Conservation (phyloP, 1,284 basidiomycete genomes). For the Malassezia cuniculi region DNA sequence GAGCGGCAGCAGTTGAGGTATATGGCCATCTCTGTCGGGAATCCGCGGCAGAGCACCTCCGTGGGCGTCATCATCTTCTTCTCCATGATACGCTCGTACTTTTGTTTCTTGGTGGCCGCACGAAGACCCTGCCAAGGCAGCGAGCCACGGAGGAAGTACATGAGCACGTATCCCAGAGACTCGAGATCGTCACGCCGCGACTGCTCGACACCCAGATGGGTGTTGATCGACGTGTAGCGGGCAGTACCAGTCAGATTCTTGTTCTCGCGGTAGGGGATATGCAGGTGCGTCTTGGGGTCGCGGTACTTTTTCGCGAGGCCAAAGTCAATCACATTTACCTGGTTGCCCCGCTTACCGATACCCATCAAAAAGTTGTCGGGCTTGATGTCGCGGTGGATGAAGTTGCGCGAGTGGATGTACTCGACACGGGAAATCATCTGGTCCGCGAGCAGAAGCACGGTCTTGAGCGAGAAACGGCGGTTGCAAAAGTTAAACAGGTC, state of each 20-base stretch:
- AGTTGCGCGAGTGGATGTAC: slow-evolving; percentile 98
- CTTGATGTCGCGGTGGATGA: slow-evolving; percentile 98
- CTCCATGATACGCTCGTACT: slow-evolving; percentile 46
- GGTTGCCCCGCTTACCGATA: slow-evolving; percentile 96
- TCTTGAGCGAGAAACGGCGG: slow-evolving; percentile 94
- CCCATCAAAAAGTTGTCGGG: slow-evolving; percentile 99
- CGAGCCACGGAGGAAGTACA: slow-evolving; percentile 45
- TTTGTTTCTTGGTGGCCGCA: slow-evolving; percentile 46
- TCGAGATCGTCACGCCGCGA: slow-evolving; percentile 45
- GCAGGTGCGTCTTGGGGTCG: slow-evolving; percentile 96
- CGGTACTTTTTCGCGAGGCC: slow-evolving; percentile 99
- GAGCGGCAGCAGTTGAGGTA: slow-evolving; percentile 46
- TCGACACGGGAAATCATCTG: slow-evolving; percentile 97
- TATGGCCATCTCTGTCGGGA: slow-evolving; percentile 46
- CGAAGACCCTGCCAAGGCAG: slow-evolving; percentile 45
- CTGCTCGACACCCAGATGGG: slow-evolving; percentile 71
- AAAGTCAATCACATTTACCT: slow-evolving; percentile 99
- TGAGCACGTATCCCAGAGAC: slow-evolving; percentile 43
- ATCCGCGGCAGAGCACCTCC: slow-evolving; percentile 45
- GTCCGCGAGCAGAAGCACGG: slow-evolving; percentile 87
- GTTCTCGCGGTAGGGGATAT: slow-evolving; percentile 99
- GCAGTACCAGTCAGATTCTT: slow-evolving; percentile 98
- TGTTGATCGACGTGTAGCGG: slow-evolving; percentile 98
- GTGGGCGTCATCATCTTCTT: slow-evolving; percentile 47
- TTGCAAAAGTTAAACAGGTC: slow-evolving; percentile 99